Conservation (phyloP, 805 yeast genomes). For the Zygoascus flipseniorum region DNA sequence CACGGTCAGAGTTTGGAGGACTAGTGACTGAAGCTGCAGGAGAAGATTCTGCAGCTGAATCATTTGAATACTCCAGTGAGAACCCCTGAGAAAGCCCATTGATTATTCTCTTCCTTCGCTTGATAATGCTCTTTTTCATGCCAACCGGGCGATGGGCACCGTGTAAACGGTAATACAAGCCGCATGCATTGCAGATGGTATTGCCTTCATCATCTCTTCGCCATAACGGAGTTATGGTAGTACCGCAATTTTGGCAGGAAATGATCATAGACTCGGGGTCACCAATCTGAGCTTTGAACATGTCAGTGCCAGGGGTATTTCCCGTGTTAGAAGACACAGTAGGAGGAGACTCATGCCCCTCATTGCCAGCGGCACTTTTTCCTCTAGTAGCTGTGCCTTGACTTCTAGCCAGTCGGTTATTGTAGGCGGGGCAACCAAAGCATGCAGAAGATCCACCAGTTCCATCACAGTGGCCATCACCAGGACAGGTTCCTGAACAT, state of each 20-base stretch:
- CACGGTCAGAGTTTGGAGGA: not conserved
- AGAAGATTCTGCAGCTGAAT: not conserved
- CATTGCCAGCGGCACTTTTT: not conserved
- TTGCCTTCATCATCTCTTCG: slow-evolving; percentile 74
- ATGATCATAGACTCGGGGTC: slow-evolving; percentile 37
- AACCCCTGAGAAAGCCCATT: not conserved
- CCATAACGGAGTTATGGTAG: slow-evolving; percentile 84
- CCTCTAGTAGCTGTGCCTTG: slow-evolving; percentile 1
- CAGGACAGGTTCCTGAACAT: slow-evolving; percentile 51
- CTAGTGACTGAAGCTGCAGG: not conserved
- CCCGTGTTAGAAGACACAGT: not conserved
- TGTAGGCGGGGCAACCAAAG: slow-evolving; percentile 74
- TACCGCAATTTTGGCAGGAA: slow-evolving; percentile 76
- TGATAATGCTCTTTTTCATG: slow-evolving; percentile 64
- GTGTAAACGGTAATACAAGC: slow-evolving; percentile 62
- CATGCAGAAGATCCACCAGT: slow-evolving; percentile 80
- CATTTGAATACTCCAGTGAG: not conserved
- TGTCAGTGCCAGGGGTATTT: slow-evolving; percentile 4
- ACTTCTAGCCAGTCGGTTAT: slow-evolving; percentile 41
- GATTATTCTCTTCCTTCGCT: slow-evolving; percentile 55
- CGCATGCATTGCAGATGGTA: slow-evolving; percentile 86
- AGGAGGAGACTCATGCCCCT: not conserved
- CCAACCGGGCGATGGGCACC: slow-evolving; percentile 70
- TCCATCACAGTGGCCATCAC: slow-evolving; percentile 77
- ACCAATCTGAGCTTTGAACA: not conserved